Base-by-base conservation (phyloP, 2,329 filamentous ascomycete species). In the Rhynchosporium graminicola region DNA sequence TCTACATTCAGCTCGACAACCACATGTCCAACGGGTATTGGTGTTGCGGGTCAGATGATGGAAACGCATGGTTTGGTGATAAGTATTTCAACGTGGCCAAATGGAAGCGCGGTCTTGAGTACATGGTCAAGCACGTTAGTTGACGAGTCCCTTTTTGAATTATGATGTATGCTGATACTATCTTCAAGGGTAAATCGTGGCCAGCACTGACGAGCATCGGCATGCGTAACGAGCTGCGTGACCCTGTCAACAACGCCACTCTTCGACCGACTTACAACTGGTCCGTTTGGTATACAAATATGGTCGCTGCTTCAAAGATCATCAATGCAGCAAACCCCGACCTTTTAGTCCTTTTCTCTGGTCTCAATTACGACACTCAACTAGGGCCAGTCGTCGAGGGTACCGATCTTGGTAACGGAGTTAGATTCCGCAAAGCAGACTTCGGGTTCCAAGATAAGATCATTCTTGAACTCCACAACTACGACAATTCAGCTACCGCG, bases 21-120 rank as follows among this genome's bases (percentile, higher is more conserved):
- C 85, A 87, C 71, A 81, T 87, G 65, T 85, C 82, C 9, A 79
- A 77, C 52, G 85, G 78, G 2, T 76, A 77, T 60, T 87, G 85
- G 84, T 87, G 84, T 70, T 87, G 84, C 67, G 77, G 76, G 8
- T 76, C 73, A 0, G 75, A 70, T 0, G 84, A 87, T 57, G 83
- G 82, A 3, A 87, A 87, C 70, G 74, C 78, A 29, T 87, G 83
- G 83, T 87, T 84, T 74, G 83, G 85, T 10, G 86, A 89, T 69
- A 79, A 74, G 0, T 79, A 86, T 68, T 89, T 87, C 66, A 73
- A 82, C 61, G 77, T 81, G 0, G 73, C 76, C 1, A 87, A 87
- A 46, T 89, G 87, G 87, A 77, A 80, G 5, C 77, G 86, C 8
- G 87, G 86, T 0, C 76, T 84, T 28, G 72, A 75, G 0, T 89